Conservation (phyloP, 2,329 filamentous ascomycete genomes). For the Xylaria sp. region DNA sequence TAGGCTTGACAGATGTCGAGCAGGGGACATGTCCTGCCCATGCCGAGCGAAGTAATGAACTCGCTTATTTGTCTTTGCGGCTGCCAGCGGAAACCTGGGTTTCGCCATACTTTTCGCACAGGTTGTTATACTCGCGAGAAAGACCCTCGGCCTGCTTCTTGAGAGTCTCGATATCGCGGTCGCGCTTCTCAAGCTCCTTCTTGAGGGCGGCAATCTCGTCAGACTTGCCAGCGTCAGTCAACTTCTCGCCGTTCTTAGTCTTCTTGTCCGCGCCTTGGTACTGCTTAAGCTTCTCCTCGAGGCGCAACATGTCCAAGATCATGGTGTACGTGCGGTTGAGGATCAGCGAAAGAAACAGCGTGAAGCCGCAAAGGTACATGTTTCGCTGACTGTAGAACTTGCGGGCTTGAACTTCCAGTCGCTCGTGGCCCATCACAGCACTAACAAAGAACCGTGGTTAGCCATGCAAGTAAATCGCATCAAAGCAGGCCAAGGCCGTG, state of each 20-base stretch:
- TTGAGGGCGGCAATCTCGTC: conserved; percentile 68
- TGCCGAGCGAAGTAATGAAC: neutral
- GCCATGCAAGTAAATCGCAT: conserved; percentile 3
- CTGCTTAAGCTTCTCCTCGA: conserved; percentile 85
- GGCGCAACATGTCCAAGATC: conserved; percentile 84
- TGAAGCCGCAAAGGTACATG: conserved; percentile 99
- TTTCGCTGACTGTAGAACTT: conserved; percentile 99
- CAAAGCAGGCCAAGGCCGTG: conserved; percentile 2
- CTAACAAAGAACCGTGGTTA: conserved; percentile 17
- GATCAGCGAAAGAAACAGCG: conserved; percentile 95
- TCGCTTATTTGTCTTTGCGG: conserved; percentile 53
- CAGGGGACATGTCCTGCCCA: neutral
- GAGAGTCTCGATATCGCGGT: conserved; percentile 75
- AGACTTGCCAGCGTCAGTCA: conserved; percentile 65
- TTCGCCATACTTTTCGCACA: conserved; percentile 74
- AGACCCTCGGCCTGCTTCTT: conserved; percentile 90
- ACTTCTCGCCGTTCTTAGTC: conserved; percentile 64
- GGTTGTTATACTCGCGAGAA: conserved; percentile 75
- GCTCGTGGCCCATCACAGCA: conserved; percentile 81
- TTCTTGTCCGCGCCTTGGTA: conserved; percentile 62
- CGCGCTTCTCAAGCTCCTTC: conserved; percentile 70
- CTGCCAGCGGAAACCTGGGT: conserved; percentile 46
- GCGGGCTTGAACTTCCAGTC: conserved; percentile 96
- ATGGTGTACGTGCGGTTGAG: conserved; percentile 98
- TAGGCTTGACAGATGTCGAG: neutral